phyloP scores from a whole-genome alignment of 345 rosid species.

The Gossypium australe region DNA sequence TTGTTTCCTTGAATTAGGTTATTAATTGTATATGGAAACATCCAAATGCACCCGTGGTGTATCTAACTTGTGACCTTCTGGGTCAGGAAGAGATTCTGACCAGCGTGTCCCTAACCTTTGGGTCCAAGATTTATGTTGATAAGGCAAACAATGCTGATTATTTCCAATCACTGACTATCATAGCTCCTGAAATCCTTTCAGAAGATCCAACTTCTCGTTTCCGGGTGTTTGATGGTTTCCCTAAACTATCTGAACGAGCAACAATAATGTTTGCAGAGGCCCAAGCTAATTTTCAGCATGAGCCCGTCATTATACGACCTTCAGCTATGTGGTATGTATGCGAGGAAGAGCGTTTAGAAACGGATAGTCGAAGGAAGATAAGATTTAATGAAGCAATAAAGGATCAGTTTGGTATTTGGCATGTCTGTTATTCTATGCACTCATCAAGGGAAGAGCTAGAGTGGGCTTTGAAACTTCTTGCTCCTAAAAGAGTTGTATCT shows the following conservation, averaged over 20 bases:
- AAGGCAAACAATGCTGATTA: slow-evolving; percentile 43
- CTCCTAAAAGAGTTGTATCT: slow-evolving; percentile 77
- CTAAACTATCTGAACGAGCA: slow-evolving; percentile 66
- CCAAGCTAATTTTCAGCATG: slow-evolving; percentile 40
- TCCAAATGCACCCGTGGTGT: slow-evolving; percentile 54
- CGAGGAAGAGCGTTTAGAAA: slow-evolving; percentile 38
- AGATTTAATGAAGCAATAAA: slow-evolving; percentile 57
- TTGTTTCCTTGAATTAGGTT: slow-evolving; percentile 41
- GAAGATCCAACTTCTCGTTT: slow-evolving; percentile 68
- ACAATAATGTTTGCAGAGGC: slow-evolving; percentile 62
- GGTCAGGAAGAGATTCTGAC: slow-evolving; percentile 81
- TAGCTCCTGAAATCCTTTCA: slow-evolving; percentile 55
- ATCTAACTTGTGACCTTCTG: slow-evolving; percentile 68
- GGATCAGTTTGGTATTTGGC: slow-evolving; percentile 85
- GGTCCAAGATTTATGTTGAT: slow-evolving; percentile 74
- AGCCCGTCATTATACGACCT: slow-evolving; percentile 76
- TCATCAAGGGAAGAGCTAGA: slow-evolving; percentile 80
- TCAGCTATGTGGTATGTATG: slow-evolving; percentile 88
- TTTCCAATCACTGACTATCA: slow-evolving; percentile 39
- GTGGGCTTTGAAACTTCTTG: slow-evolving; percentile 61
- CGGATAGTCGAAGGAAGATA: slow-evolving; percentile 35
- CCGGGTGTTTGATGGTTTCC: slow-evolving; percentile 65
- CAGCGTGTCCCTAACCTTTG: slow-evolving; percentile 56
- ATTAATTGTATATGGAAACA: slow-evolving; percentile 84
- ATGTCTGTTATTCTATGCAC: slow-evolving; percentile 84